Conservation (phyloP, 2,329 filamentous ascomycete species). For the Tolypocladium paradoxum region DNA sequence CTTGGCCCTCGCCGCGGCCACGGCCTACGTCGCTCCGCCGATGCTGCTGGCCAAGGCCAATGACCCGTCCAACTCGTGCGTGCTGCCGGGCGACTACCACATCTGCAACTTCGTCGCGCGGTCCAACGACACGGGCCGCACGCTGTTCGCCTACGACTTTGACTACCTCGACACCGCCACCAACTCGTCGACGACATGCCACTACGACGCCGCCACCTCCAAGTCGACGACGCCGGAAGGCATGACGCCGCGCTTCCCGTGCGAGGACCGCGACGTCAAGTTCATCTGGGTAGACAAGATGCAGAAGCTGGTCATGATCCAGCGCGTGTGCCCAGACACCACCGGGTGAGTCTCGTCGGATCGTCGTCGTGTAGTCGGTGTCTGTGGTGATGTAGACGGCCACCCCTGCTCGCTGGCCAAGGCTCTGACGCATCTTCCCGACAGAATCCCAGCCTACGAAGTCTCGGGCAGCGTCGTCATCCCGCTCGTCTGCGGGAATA, state of each 20-base stretch:
- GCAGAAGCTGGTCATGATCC: constrained; percentile 28
- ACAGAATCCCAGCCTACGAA: constrained; percentile 11
- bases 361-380: too few species aligned
- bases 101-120: constrained; percentile 26
- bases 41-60: constrained; percentile 14
- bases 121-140: constrained; percentile 21
- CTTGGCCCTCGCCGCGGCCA: constrained; percentile 10
- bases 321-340: constrained; percentile 29
- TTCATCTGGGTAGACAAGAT: constrained; percentile 28
- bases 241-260: constrained; percentile 27
- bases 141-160: constrained; percentile 25
- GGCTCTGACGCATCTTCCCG: background rate
- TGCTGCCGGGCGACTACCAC: constrained; percentile 26
- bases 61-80: constrained; percentile 17
- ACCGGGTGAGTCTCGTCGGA: constrained; percentile 20
- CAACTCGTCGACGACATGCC: constrained; percentile 28
- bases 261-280: constrained; percentile 27
- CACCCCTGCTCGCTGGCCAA: background rate
- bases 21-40: constrained; percentile 17
- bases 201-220: constrained; percentile 30
- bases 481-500: constrained; percentile 5
- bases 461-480: constrained; percentile 17
- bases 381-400: background rate
- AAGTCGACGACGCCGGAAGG: constrained; percentile 18
- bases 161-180: constrained; percentile 29